A percentile compares a stretch with the other conserved stretches of the same genome.
Conservation (phyloP, 192 early-diverging fungal genomes). For the Podila verticillata region DNA sequence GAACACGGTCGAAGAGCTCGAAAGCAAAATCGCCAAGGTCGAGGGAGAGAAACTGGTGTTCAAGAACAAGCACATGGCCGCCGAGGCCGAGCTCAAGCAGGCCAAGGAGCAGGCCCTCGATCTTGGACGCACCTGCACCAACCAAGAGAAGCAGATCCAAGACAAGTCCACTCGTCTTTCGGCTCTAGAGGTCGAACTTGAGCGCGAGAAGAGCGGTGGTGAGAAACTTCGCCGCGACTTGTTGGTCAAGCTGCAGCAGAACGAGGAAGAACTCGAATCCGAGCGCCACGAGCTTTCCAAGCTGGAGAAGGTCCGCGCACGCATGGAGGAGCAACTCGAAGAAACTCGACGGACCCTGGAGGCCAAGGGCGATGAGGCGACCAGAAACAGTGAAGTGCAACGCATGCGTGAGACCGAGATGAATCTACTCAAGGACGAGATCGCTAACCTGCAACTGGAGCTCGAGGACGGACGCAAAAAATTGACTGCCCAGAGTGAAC, state of each 20-base stretch:
- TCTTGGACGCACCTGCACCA: conserved; percentile 40
- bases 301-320: conserved; percentile 47
- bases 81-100: conserved; percentile 45
- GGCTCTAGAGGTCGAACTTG: conserved; percentile 32
- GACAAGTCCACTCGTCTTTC: conserved; percentile 37
- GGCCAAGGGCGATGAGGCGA: conserved; percentile 68
- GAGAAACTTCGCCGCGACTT: conserved; percentile 36
- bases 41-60: conserved; percentile 39
- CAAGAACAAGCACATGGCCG: conserved; percentile 50
- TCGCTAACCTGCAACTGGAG: conserved; percentile 53
- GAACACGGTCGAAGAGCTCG: conserved; percentile 47
- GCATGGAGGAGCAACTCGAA: conserved; percentile 60
- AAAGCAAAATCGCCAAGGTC: conserved; percentile 42
- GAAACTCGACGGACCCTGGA: conserved; percentile 61
- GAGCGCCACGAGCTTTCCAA: conserved; percentile 34
- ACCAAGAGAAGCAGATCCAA: conserved; percentile 51
- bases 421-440: conserved; percentile 60
- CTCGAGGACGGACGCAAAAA: conserved; percentile 63
- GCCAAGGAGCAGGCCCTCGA: conserved; percentile 38
- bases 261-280: conserved; percentile 40
- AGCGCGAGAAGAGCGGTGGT: conserved; percentile 34
- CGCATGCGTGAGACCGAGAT: conserved; percentile 69
- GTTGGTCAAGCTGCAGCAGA: conserved; percentile 43
- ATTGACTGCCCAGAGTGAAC: conserved; percentile 54
- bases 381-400: conserved; percentile 65